Evolutionary conservation across 1,139 yeast genomes (phyloP), one percentile per base, ranked within the genome.

Genomic region (Magnusiomyces suaveolens): DNA sequence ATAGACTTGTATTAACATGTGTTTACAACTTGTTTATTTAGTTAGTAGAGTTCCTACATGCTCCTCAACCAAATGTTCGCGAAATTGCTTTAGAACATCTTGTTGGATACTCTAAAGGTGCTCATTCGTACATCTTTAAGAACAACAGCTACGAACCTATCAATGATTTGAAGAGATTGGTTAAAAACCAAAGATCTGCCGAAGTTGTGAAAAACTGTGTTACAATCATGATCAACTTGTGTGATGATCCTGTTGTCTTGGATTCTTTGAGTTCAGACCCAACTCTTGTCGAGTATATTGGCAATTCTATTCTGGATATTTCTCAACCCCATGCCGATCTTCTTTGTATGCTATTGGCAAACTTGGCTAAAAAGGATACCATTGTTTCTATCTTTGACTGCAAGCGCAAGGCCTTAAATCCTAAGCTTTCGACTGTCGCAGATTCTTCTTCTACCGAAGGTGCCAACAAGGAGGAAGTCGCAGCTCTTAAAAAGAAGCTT

Each of bases 31-130:
- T 29, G 6, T 29, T 29, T 6, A 12, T 29, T 29, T 8, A 72
- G 66, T 64, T 89, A 51, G 96, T 90, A 23, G 81, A 78, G 51
- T 90, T 92, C 69, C 75, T 92, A 59, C 96, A 87, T 67, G 81
- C 90, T 8, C 84, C 86, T 1, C 90, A 87, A 64, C 84, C 87
- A 2, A 86, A 87, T 8, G 88, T 89, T 33, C 82, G 86, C 56
- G 89, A 84, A 62, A 83, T 90, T 55, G 97, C 97, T 0, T 74
- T 90, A 54, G 94, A 87, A 62, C 83, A 88, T 66, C 71, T 90
- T 53, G 90, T 88, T 16, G 95, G 94, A 1, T 87, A 78, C 67
- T 86, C 96, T 8, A 81, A 82, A 54, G 87, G 87, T 16, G 75
- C 83, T 2, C 79, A 83, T 51, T 81, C 81, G 56, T 73, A 75